Base-by-base conservation (phyloP, 169 alveolate species). In the Cryptosporidium bovis region DNA sequence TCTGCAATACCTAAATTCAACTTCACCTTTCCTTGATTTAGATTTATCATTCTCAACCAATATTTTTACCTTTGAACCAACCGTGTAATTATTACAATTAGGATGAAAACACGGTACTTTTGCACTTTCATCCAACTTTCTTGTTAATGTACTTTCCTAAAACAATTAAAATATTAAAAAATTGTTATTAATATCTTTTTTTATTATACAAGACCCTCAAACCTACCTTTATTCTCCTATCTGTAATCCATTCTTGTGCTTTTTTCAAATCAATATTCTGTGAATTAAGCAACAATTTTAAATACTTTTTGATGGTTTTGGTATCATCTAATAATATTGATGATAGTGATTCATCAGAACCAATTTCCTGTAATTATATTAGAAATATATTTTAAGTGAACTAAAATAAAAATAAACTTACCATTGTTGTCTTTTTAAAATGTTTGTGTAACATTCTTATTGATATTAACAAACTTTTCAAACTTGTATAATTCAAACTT, bases 21-120 rank as follows among this genome's bases (percentile, higher is more conserved):
- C 16, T n/a, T 77, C 87, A 2, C 64, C 64, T 15, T 27, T 48
- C 18, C 51, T 69, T 18, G n/a, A 16, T 53, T 40, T 34, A 56
- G 13, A 10, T 20, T 58, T 58, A 13, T 77, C 40, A 4, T 60
- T 27, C 64, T 56, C 31, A 20, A 18, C 46, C 1, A 18, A 20
- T 15, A 34, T 48, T 34, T 62, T 55, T 18, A 77, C 87, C 56
- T 62, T 77, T 77, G 87, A 77, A 7, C 87, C 87, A 18, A 77
- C 87, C 6, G 87, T 77, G 33, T 24, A 77, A 40, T 40, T 77
- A 62, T 60, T 62, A 60, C 87, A 77, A 40, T 60, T 62, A 27
- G 87, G 87, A 44, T 77, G 87, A 34, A 77, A 77, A 33, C 87
- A 77, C 44, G 87, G 87, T 36, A 77, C 87, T 46, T 77, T 77